phyloP scores from a whole-genome alignment of 768 basidiomycete genomes.

The Amanita muscaria region DNA sequence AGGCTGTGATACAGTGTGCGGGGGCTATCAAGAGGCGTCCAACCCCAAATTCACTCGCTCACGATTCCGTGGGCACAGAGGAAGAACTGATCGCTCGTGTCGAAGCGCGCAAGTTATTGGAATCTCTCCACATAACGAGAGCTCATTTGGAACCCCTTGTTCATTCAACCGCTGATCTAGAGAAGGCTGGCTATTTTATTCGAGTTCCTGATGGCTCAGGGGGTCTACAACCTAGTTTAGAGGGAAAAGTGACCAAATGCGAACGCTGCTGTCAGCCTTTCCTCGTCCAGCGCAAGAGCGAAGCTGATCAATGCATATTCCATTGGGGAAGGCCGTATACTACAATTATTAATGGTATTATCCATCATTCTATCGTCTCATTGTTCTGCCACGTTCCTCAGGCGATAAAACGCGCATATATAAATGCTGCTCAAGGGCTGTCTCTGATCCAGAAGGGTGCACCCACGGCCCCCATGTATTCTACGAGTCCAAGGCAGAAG shows the following conservation, averaged over 20 bases:
- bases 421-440: slow-evolving; percentile 68
- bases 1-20: slow-evolving; percentile 46
- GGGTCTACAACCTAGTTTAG: slow-evolving; percentile 50
- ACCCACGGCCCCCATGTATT: slow-evolving; percentile 84
- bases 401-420: slow-evolving; percentile 64
- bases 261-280: slow-evolving; percentile 73
- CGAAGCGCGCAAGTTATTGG: slow-evolving; percentile 44
- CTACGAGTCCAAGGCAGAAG: slow-evolving; percentile 58
- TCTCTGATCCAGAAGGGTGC: slow-evolving; percentile 58
- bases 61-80: slow-evolving; percentile 75
- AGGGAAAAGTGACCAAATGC: slow-evolving; percentile 59
- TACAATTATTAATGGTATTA: slow-evolving; percentile 53
- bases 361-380: not conserved
- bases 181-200: slow-evolving; percentile 62
- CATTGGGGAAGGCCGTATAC: slow-evolving; percentile 77
- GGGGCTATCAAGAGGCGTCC: slow-evolving; percentile 42
- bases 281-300: slow-evolving; percentile 50
- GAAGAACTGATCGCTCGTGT: slow-evolving; percentile 47
- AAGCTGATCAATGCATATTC: slow-evolving; percentile 57
- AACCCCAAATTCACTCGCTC: slow-evolving; percentile 45
- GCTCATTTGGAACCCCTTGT: slow-evolving; percentile 48
- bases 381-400: slow-evolving; percentile 19
- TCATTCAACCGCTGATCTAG: slow-evolving; percentile 48
- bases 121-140: slow-evolving; percentile 44
- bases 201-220: slow-evolving; percentile 62